phyloP scores from a whole-genome alignment of 1,284 basidiomycete species.

The Pisolithus thermaeus region DNA sequence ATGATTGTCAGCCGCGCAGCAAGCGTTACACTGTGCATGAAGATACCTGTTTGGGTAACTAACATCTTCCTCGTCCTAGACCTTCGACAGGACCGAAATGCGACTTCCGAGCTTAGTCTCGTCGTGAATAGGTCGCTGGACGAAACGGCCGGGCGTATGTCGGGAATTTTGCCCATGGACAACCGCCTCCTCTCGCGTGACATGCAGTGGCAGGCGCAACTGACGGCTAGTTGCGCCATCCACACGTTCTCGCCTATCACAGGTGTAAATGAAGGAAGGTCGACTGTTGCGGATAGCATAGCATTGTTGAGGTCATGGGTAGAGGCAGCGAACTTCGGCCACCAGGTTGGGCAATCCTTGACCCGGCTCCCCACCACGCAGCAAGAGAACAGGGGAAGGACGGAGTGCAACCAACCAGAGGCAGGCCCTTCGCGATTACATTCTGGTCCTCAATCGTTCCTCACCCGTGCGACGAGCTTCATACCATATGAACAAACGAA shows the following conservation, averaged over 20 bases:
- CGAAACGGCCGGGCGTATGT: conserved; percentile 39
- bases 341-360: background rate
- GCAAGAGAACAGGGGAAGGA: background rate
- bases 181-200: conserved; percentile 34
- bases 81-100: conserved; percentile 2
- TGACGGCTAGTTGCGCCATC: conserved; percentile 50
- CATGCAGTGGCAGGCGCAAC: conserved; percentile 55
- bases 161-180: conserved; percentile 45
- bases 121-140: conserved; percentile 32
- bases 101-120: conserved; percentile 5
- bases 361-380: conserved; percentile 1
- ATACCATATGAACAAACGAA: conserved; percentile 17
- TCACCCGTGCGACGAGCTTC: conserved; percentile 1
- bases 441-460: conserved; percentile 1
- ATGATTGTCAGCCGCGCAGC: conserved; percentile 18
- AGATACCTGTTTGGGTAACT: conserved; percentile 13
- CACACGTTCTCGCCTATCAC: conserved; percentile 39
- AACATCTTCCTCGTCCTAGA: conserved; percentile 21
- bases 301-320: conserved; percentile 12
- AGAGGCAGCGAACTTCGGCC: conserved; percentile 4
- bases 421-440: conserved; percentile 2
- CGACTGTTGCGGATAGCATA: conserved; percentile 12
- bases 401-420: background rate
- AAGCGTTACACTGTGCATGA: conserved; percentile 15
- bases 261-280: conserved; percentile 2